Percentiles rank a stretch among this genome's conserved stretches.
Evolutionary conservation across 2,329 filamentous ascomycete genomes (phyloP).

Genomic region (Proliferodiscus dingleyae): DNA sequence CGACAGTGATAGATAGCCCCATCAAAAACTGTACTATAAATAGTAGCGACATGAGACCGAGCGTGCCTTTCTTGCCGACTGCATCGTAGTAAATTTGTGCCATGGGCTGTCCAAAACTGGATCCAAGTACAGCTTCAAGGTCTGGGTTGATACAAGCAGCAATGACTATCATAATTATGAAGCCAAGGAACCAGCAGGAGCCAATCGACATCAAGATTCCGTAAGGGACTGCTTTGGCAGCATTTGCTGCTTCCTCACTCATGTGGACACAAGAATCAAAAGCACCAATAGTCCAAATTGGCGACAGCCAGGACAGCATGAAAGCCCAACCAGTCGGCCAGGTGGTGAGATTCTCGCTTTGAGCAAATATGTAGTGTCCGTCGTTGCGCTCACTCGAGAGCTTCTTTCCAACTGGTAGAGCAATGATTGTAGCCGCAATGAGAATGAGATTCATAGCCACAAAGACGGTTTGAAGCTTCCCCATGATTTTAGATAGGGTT

Average conservation of each 20-base stretch:
- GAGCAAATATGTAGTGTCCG: conserved; percentile 48
- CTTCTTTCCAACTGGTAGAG: conserved; percentile 47
- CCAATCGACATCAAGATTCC: conserved; percentile 56
- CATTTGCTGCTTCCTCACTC: conserved; percentile 57
- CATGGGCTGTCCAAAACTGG: conserved; percentile 51
- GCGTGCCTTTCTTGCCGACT: conserved; percentile 52
- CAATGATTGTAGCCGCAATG: conserved; percentile 51
- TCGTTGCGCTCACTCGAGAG: conserved; percentile 34
- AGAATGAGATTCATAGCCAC: conserved; percentile 51
- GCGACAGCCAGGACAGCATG: conserved; percentile 55
- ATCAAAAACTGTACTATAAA: conserved; percentile 60
- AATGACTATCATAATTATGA: conserved; percentile 52
- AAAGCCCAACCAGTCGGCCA: conserved; percentile 56
- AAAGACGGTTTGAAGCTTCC: conserved; percentile 51
- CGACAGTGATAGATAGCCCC: conserved; percentile 53
- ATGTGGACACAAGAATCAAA: conserved; percentile 57
- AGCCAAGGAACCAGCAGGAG: conserved; percentile 51
- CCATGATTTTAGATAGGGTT: conserved; percentile 51
- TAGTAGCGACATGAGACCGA: conserved; percentile 54
- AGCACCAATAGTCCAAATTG: conserved; percentile 57
- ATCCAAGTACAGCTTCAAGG: conserved; percentile 42
- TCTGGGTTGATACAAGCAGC: conserved; percentile 52
- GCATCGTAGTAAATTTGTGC: conserved; percentile 55
- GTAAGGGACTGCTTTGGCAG: conserved; percentile 52
- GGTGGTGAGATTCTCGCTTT: conserved; percentile 51